Evolutionary conservation across 805 yeast species (phyloP), one percentile per base, ranked within the genome.

Genomic region (Jamesozyma rosinii): DNA sequence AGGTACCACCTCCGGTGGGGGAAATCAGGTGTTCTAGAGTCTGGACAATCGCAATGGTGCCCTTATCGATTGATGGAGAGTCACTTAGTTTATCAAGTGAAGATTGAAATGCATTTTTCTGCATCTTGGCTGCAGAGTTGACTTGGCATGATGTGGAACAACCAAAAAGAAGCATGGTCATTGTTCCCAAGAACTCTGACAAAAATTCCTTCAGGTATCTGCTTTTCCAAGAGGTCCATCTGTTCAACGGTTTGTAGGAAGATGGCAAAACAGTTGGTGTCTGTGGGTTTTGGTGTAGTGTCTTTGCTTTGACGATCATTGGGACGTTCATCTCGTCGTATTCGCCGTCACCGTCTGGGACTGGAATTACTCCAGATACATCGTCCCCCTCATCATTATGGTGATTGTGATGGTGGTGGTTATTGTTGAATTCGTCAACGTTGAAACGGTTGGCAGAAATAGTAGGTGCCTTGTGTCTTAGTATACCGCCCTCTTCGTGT

Each of bases 111-210:
- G 36, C n/a, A 33, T 42, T 41, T 38, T 53, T 52, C 39, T 54
- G 59, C 14, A 44, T 40, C 37, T 48, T 49, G 19, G 55, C 59
- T 9, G 74, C 71, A 4, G 70, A 45, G 31, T 53, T 52, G 24
- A 55, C 61, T 57, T 75, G 80, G 33, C 74, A 71, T 38, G 67
- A 69, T 31, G 69, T 71, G 36, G 76, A 75, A 47, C 66, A 69
- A 49, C 80, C 80, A 37, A 69, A 63, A 43, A 67, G 46, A 17
- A 73, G 63, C 52, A 75, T 51, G 4, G 72, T 57, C 58, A 72
- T 51, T 3, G 75, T 69, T 18, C 79, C 80, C 40, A 74, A 52
- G 51, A 73, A 73, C 56, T 75, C 80, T 17, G 79, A 77, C 31
- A 73, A 48, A 38, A 69, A 69, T 49, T 73, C 77, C 49, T 76